Evolutionary conservation across 306 rosid species (phyloP), one percentile per base, ranked within the genome.

Genomic region (Vicia faba): DNA sequence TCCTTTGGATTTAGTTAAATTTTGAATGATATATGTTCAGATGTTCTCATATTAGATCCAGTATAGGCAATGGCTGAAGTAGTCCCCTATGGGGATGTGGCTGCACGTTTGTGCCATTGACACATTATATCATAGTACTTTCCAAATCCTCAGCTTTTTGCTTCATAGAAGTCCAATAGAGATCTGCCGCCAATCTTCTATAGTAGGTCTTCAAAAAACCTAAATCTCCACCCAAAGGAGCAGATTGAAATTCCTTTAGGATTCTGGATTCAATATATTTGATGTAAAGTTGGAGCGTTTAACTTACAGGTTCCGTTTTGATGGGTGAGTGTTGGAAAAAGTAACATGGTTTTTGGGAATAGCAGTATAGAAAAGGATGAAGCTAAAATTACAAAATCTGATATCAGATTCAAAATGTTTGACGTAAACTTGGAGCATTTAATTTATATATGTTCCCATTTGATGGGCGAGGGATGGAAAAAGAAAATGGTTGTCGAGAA

Each of bases 391-490:
- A 18, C 66, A 11, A 16, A 35, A 29, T 23, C 18, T 61, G 49
- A 19, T 38, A 41, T 1, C 25, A 0, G 23, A 58, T 58, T 58
- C 44, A 58, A 33, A 33, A 8, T 58, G 33, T 29, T 14, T 58
- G n/a, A 9, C 33, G 8, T 43, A 31, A 58, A 58, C 13, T 33
- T 14, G 64, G 44, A 29, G n/a, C 41, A 38, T 60, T 59, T 61
- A 61, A 61, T 28, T 61, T 36, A 11, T 61, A 11, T 61, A 18
- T 36, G 15, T 11, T 16, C 16, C 4, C 7, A 29, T 39, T 60
- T 60, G 29, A 38, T 40, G 5, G 65, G 41, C 15, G 0, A 16
- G 5, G 44, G 75, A 78, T 23, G 83, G 63, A 12, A 61, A 61
- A 23, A 18, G 18, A 4, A 5, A 61, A 38, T 33, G 66, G 49